Percentiles rank a stretch among this genome's conserved stretches.
phyloP scores from a whole-genome alignment of 1,284 basidiomycete species.

The Ceratobasidium sp. region DNA sequence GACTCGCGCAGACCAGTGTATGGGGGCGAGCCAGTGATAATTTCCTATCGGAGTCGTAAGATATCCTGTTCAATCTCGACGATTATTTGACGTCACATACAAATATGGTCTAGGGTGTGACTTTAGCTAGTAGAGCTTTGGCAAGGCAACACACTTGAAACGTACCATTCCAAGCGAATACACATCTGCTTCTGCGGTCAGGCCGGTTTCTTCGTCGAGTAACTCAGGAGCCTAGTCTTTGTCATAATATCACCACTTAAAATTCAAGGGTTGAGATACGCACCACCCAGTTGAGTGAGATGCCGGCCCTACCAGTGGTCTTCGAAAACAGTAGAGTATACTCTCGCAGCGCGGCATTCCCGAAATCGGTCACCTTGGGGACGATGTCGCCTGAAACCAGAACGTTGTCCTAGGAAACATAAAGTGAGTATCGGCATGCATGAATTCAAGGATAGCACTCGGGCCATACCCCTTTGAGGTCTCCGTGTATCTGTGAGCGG shows the following conservation, averaged over 20 bases:
- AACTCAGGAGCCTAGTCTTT: neutral
- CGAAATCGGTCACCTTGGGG: constrained; percentile 2
- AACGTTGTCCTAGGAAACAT: neutral
- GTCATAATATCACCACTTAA: neutral
- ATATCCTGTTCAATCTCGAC: neutral
- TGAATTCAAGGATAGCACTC: no score
- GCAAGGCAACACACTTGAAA: neutral
- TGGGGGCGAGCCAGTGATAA: constrained; percentile 9
- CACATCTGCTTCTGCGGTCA: constrained; percentile 1
- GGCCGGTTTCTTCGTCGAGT: neutral
- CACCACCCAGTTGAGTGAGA: neutral
- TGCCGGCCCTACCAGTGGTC: neutral
- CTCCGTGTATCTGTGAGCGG: constrained; percentile 11
- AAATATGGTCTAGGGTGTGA: constrained; percentile 8
- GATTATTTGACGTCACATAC: neutral
- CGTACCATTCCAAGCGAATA: neutral
- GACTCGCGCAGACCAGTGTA: neutral
- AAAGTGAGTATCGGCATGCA: neutral
- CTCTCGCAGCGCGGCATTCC: neutral
- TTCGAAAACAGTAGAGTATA: neutral
- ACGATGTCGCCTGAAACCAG: neutral
- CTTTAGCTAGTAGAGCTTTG: neutral
- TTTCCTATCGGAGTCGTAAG: constrained; percentile 7
- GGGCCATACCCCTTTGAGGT: constrained; percentile 18
- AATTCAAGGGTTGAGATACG: neutral